Conservation (phyloP, 1,284 basidiomycete species). For the Volvariella surrecta region DNA sequence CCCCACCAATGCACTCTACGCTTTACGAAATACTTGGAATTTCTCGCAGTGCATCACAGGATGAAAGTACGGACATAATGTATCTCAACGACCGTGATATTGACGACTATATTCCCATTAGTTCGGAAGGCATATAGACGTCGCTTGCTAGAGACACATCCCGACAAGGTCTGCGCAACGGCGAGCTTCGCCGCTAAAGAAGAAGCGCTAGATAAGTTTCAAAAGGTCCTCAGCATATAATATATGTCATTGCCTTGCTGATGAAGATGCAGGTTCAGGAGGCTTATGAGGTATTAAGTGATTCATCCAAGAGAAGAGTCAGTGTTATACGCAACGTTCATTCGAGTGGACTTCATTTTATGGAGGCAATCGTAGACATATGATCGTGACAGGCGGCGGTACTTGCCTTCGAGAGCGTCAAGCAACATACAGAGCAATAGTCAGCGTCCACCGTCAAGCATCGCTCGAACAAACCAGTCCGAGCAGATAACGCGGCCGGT, state of each 20-base stretch:
- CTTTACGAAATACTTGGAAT: slow-evolving; percentile 30
- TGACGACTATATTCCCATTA: slow-evolving; percentile 15
- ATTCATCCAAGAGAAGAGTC: slow-evolving; percentile 51
- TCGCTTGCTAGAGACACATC: slow-evolving; percentile 55
- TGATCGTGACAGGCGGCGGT: too few species aligned
- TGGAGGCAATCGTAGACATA: too few species aligned
- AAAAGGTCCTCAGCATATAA: slow-evolving; percentile 20
- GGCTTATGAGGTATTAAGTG: slow-evolving; percentile 47
- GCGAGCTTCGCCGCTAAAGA: slow-evolving; percentile 38
- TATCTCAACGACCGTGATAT: neutral
- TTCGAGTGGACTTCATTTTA: too few species aligned
- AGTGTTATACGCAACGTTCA: slow-evolving; percentile 10
- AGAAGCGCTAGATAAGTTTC: slow-evolving; percentile 43
- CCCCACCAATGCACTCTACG: neutral
- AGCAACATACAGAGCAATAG: too few species aligned
- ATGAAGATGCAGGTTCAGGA: slow-evolving; percentile 35
- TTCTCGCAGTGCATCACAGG: slow-evolving; percentile 22
- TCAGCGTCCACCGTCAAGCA: too few species aligned
- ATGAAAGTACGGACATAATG: slow-evolving; percentile 24
- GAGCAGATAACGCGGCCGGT: too few species aligned
- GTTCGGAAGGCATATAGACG: slow-evolving; percentile 57
- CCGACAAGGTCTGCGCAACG: slow-evolving; percentile 48
- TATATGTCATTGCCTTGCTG: slow-evolving; percentile 1
- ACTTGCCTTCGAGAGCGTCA: too few species aligned
- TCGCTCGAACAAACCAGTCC: too few species aligned